These are phyloP conservation scores for Hexamita inflata DNA, from an alignment of 208 protist species.

Conservation along the genomic window DNA sequence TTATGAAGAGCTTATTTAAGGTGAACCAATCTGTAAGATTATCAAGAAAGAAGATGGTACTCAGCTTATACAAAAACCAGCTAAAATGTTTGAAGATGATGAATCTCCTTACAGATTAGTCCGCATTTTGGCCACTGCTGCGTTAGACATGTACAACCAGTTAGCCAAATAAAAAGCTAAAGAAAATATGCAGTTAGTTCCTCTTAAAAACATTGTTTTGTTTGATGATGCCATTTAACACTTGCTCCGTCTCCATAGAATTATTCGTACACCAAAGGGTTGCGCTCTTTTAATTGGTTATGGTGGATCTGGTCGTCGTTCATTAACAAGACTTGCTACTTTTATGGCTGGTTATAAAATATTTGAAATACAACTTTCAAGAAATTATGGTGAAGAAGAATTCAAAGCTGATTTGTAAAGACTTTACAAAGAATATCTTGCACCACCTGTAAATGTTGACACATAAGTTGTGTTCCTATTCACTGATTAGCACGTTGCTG, in stretches of 20 bases:
- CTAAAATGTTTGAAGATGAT: constrained; percentile 63
- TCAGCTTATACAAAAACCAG: too few relatives aligned
- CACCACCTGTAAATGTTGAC: constrained; percentile 40
- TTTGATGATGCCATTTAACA: constrained; percentile 94
- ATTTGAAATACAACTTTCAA: constrained; percentile 78
- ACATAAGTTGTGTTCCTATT: constrained; percentile 88
- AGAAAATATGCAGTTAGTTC: constrained; percentile 36
- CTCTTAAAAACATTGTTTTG: constrained; percentile 82
- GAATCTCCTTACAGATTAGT: constrained; percentile 63
- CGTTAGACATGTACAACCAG: constrained; percentile 39
- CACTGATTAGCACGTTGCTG: constrained; percentile 85
- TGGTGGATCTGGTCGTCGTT: constrained; percentile 87
- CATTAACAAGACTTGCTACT: constrained; percentile 72
- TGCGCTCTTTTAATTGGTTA: constrained; percentile 88
- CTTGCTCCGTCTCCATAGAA: constrained; percentile 75
- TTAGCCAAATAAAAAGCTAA: neutral
- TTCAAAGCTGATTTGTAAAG: constrained; percentile 91
- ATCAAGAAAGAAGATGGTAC: too few relatives aligned
- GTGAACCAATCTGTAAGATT: neutral
- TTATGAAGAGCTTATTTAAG: constrained; percentile 26
- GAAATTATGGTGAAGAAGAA: constrained; percentile 76
- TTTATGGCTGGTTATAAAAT: constrained; percentile 69
- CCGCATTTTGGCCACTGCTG: constrained; percentile 71
- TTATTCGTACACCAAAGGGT: constrained; percentile 76
- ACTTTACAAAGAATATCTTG: constrained; percentile 63